Evolutionary conservation across 164 flowering plant species (phyloP), one percentile per base, ranked within the genome.

Genomic region (Berberis vulgaris): DNA sequence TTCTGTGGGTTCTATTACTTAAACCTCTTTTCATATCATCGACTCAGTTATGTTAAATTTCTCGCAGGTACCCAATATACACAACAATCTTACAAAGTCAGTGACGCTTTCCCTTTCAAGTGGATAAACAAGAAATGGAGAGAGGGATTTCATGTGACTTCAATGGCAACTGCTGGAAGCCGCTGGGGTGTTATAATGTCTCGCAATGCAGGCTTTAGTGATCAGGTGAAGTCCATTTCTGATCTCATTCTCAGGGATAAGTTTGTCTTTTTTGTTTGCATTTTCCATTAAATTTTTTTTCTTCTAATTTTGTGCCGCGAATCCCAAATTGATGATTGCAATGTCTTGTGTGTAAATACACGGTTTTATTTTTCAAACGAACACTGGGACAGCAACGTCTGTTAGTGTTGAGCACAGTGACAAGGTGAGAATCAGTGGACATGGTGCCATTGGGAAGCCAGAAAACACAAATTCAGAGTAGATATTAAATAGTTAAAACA

Each of bases 101-200:
- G 94, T 50, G 96, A 89, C 40, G 77, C 93, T 11, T 89, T 89
- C 72, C 96, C 96, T 39, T 87, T 81, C 67, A 89, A 87, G 72
- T 89, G 96, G 96, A 89, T 89, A 72, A 87, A 84, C 77, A 89
- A 85, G 81, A 89, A 89, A 60, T 89, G 96, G 96, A 80, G 77
- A 72, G 94, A 89, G 73, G 96, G 96, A 5, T 89, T 89, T 65
- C 84, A 87, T 67, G 96, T 89, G 52, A 87, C 96, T 61, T 87
- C 96, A 56, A 87, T 89, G 96, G 96, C 94, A 39, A 89, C 94
- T 66, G 91, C 96, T 74, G 96, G 94, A 69, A 80, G 76, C 66
- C 80, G 94, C 52, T 89, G 96, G 96, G 96, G 91, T 61, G 85
- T 89, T 63, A 94, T 89, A 45, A 89, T 89, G 96, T 89, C 96